Percentiles rank a stretch among this genome's conserved stretches.
Evolutionary conservation across 305 asterid genomes (phyloP).

Genomic region (Fraxinus velutina): DNA sequence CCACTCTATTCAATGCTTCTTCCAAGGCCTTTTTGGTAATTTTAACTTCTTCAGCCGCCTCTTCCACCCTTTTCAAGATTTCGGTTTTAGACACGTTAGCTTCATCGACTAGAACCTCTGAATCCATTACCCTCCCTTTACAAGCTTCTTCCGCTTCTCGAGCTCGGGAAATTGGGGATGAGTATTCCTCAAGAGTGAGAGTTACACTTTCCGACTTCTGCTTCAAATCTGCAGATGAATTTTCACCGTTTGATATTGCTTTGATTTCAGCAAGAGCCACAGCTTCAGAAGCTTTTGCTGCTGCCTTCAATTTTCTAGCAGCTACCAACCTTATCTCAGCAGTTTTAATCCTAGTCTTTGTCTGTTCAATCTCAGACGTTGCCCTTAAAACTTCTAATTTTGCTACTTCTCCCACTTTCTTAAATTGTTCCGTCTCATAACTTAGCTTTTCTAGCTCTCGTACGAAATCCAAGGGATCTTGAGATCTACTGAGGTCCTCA

Average conservation of each 20-base stretch:
- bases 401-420: conserved; percentile 68
- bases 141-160: conserved; percentile 54
- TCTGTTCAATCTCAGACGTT: conserved; percentile 63
- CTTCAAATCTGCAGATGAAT: conserved; percentile 13
- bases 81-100: conserved; percentile 56
- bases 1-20: conserved; percentile 69
- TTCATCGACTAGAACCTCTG: conserved; percentile 51
- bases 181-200: conserved; percentile 65
- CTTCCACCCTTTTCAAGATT: conserved; percentile 69
- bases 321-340: conserved; percentile 72
- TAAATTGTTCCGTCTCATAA: conserved; percentile 67
- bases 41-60: conserved; percentile 74
- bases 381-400: conserved; percentile 51
- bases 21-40: conserved; percentile 65
- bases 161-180: conserved; percentile 55
- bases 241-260: conserved; percentile 48
- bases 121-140: conserved; percentile 43
- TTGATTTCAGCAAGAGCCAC: conserved; percentile 76
- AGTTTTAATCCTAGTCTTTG: conserved; percentile 56
- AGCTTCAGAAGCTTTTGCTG: conserved; percentile 84
- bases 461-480: conserved; percentile 39
- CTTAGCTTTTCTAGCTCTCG: conserved; percentile 64
- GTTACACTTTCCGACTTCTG: conserved; percentile 41
- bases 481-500: conserved; percentile 21
- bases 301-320: conserved; percentile 81